Base-by-base conservation (phyloP, 192 early-diverging fungal genomes). In the Ambispora gerdemannii region DNA sequence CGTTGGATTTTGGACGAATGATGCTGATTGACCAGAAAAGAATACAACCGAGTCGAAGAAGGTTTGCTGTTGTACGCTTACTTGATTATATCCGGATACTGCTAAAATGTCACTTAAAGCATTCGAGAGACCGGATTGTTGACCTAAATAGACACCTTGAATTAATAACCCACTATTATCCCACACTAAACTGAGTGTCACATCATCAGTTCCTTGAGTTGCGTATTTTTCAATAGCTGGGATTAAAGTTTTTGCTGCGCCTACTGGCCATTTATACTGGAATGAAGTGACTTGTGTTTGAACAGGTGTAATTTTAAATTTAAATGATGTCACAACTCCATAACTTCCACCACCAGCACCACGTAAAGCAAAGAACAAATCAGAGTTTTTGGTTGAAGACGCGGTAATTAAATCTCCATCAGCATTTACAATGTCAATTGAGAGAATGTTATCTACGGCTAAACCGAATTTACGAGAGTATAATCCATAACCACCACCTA, bases 361-460 rank as follows among this genome's bases (percentile, higher is more conserved):
- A 38, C 86, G 73, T 2, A 88, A 55, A 0, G 87, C 85, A 74
- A 76, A 90, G 60, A 86, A 90, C 19, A 90, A 66, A 72, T 90
- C 88, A 4, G 64, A 24, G 65, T 89, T 76, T 25, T 75, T 3
- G n/a, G 15, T 81, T 60, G 6, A 86, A 86, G 13, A 10, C 15
- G 38, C 38, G 7, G 38, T 43, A 43, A 43, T 43, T 10, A 43
- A 10, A 10, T 15, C 15, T 43, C 38, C 38, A 43, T 43, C 13
- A 19, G 79, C 73, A 36, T 82, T 67, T 24, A 83, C 86, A 24
- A 88, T 60, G n/a, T 71, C 25, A 22, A 82, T 75, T 13, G 76
- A 51, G 30, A 80, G 20, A 35, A 86, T 75, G 13, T 77, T 69
- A 73, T 88, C 87, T n/a, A 73, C 73, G 25, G 84, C 75, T 0